phyloP scores from a whole-genome alignment of 208 protist genomes.

The Leishmania guyanensis region DNA sequence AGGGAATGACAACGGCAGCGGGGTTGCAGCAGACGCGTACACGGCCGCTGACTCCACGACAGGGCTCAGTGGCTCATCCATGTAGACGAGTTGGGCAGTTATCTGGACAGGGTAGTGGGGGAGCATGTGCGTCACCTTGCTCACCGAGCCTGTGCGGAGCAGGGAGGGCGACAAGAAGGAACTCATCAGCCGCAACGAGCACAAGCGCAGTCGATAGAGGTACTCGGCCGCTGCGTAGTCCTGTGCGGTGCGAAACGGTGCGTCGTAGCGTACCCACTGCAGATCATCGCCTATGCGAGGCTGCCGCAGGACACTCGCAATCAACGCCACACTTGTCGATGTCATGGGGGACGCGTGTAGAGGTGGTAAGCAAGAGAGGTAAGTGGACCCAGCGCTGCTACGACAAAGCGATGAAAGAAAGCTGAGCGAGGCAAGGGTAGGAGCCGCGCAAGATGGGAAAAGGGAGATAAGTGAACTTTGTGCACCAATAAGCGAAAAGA shows the following conservation, averaged over 20 bases:
- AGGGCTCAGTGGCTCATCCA: constrained; percentile 61
- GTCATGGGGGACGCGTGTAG: constrained; percentile 17
- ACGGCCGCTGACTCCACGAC: constrained; percentile 49
- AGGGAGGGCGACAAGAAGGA: background rate
- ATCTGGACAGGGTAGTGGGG: constrained; percentile 35
- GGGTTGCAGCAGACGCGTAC: constrained; percentile 5
- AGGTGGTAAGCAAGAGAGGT: background rate
- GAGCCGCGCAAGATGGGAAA: background rate
- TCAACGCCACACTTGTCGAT: constrained; percentile 25
- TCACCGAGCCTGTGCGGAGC: background rate
- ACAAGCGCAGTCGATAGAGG: constrained; percentile 29
- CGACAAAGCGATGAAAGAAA: background rate
- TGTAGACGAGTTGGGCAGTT: constrained; percentile 60
- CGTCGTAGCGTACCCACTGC: constrained; percentile 18
- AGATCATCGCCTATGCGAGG: constrained; percentile 15
- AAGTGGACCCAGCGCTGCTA: background rate
- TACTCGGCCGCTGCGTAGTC: constrained; percentile 33
- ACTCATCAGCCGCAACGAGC: constrained; percentile 14
- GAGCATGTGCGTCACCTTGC: background rate
- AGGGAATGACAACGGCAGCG: background rate
- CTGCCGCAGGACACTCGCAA: constrained; percentile 17
- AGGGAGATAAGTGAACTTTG: background rate
- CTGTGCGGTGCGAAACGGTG: constrained; percentile 28
- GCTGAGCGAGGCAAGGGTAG: background rate
- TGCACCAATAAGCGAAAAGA: background rate